Conservation (phyloP, 1,284 basidiomycete species). For the Papiliotrema terrestris region DNA sequence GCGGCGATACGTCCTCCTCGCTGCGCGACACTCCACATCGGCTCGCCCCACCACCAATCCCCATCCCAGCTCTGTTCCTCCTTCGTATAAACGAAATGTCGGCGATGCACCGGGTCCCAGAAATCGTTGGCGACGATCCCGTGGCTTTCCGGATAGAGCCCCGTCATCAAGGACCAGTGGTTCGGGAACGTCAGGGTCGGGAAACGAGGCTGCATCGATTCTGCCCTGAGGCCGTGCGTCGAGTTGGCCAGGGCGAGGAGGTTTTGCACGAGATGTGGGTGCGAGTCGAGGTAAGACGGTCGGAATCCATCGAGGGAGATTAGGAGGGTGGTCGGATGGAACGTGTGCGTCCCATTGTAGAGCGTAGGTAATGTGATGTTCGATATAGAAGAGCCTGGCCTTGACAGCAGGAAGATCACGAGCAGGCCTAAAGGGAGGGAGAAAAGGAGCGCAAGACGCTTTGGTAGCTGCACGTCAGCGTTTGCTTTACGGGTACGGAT, state of each 20-base stretch:
- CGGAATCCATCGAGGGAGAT: conserved; percentile 36
- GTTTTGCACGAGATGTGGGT: conserved; percentile 19
- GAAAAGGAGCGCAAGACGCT: conserved; percentile 13
- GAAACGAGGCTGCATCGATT: conserved; percentile 78
- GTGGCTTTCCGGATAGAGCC: conserved; percentile 78
- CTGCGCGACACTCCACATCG: conserved; percentile 83
- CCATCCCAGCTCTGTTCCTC: conserved; percentile 62
- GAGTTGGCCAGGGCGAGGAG: conserved; percentile 15
- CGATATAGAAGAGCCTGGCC: background rate
- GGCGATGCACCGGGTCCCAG: conserved; percentile 60
- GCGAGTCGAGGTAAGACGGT: conserved; percentile 25
- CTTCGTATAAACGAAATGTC: conserved; percentile 54
- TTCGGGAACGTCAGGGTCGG: conserved; percentile 91
- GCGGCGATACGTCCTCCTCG: conserved; percentile 71
- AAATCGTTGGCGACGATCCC: conserved; percentile 92
- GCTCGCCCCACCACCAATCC: conserved; percentile 82
- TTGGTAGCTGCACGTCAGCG: conserved; percentile 13
- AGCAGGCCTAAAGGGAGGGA: conserved; percentile 4
- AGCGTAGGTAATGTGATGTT: conserved; percentile 10
- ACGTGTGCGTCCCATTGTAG: conserved; percentile 26
- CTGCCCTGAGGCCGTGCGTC: conserved; percentile 69
- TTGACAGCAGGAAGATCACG: conserved; percentile 1
- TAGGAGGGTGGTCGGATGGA: conserved; percentile 28
- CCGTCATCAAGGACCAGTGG: conserved; percentile 84
- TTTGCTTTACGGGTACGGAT: background rate